Percentiles rank a stretch among this genome's conserved stretches.
phyloP scores from a whole-genome alignment of 441 rosid species.

The Adansonia rubrostipa region DNA sequence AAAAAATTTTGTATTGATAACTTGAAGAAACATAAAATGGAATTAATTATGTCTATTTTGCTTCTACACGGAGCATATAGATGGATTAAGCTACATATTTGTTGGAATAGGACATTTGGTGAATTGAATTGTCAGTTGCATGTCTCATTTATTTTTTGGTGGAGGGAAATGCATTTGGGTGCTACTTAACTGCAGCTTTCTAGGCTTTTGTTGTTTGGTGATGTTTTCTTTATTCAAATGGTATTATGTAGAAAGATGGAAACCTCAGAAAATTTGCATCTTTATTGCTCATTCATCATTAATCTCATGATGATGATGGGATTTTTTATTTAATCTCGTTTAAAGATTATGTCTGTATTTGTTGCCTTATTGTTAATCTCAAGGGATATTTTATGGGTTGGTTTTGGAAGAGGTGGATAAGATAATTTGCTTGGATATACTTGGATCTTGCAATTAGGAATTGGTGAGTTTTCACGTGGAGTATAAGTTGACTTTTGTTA shows the following conservation, averaged over 20 bases:
- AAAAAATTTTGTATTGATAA: not conserved
- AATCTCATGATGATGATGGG: not conserved
- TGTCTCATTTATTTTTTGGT: not conserved
- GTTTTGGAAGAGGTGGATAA: not conserved
- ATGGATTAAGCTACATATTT: not conserved
- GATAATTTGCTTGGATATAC: not conserved
- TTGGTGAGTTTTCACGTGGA: not conserved
- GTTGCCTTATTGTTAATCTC: not conserved
- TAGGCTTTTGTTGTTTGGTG: not conserved
- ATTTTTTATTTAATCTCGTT: not conserved
- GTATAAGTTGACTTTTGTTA: not conserved
- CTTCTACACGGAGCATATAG: conserved; percentile 6
- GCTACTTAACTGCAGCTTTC: not conserved
- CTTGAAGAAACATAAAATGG: conserved; percentile 10
- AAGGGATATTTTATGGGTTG: conserved; percentile 13
- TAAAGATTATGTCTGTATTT: conserved; percentile 15
- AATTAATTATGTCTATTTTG: not conserved
- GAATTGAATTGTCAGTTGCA: not conserved
- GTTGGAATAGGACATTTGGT: conserved; percentile 8
- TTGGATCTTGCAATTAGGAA: not conserved
- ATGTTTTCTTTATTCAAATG: conserved; percentile 3
- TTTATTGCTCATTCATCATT: not conserved
- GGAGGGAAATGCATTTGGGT: conserved; percentile 8
- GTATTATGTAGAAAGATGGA: not conserved
- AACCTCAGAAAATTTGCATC: not conserved